Percentiles rank a stretch among this genome's conserved stretches.
Evolutionary conservation across 2,329 filamentous ascomycete species (phyloP).

Genomic region (Penicillium sp.): DNA sequence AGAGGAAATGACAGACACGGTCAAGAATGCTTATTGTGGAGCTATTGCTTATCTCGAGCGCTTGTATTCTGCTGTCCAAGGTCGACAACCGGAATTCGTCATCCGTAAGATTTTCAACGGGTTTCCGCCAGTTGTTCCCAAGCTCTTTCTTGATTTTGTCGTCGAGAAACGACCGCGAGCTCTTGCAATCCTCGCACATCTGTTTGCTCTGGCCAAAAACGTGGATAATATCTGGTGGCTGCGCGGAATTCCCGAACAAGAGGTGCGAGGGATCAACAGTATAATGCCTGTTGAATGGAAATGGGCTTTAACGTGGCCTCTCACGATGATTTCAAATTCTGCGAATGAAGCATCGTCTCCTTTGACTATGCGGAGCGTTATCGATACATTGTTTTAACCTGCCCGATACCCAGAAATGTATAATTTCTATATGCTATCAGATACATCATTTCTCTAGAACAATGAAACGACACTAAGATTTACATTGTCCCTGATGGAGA

Average conservation of each 20-base stretch:
- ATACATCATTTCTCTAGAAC: background rate
- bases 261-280: conserved; percentile 32
- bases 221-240: conserved; percentile 33
- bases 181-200: conserved; percentile 42
- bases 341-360: background rate
- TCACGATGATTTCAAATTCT: conserved; percentile 15
- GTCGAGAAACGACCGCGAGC: conserved; percentile 40
- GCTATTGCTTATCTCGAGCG: conserved; percentile 21
- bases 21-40: conserved; percentile 16
- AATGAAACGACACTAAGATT: background rate
- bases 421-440: background rate
- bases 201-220: conserved; percentile 35
- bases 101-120: conserved; percentile 34
- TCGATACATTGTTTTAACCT: conserved; percentile 13
- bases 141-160: conserved; percentile 39
- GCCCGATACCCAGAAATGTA: background rate
- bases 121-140: conserved; percentile 40
- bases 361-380: background rate
- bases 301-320: conserved; percentile 32
- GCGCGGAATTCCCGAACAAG: conserved; percentile 28
- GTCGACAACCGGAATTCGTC: conserved; percentile 10
- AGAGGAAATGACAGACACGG: conserved; percentile 17
- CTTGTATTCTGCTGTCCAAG: conserved; percentile 19
- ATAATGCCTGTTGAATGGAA: conserved; percentile 34
- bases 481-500: too few species aligned